These are phyloP conservation scores for Cantharellus cinnabarinus DNA, from an alignment of 768 basidiomycete genomes.

Conservation along the genomic window DNA sequence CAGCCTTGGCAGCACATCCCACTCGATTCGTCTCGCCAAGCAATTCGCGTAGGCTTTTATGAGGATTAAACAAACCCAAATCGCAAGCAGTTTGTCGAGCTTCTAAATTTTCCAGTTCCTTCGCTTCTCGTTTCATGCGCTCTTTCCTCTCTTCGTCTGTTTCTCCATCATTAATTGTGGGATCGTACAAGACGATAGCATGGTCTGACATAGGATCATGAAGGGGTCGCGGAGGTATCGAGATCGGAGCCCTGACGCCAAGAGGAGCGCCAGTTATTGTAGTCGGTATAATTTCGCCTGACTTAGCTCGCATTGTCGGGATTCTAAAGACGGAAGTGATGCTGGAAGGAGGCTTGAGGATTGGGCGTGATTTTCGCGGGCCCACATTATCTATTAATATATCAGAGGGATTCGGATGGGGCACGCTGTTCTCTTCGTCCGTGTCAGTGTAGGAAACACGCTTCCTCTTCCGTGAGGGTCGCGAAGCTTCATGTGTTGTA, in stretches of 20 bases:
- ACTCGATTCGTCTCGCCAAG: conserved; percentile 48
- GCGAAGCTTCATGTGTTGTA: conserved; percentile 25
- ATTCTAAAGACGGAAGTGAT: conserved; percentile 50
- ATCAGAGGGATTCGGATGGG: conserved; percentile 37
- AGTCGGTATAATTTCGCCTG: conserved; percentile 38
- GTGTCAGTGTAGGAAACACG: conserved; percentile 67
- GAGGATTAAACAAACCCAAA: conserved; percentile 59
- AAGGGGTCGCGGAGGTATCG: conserved; percentile 73
- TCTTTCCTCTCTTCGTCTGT: conserved; percentile 69
- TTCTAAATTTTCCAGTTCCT: conserved; percentile 38
- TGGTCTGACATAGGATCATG: conserved; percentile 97
- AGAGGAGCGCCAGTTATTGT: conserved; percentile 50
- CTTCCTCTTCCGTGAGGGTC: conserved; percentile 66
- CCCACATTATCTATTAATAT: conserved; percentile 20
- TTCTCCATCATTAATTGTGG: conserved; percentile 82
- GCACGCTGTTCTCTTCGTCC: conserved; percentile 25
- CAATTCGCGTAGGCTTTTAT: conserved; percentile 70
- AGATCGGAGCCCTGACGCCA: conserved; percentile 64
- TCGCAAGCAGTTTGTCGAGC: conserved; percentile 25
- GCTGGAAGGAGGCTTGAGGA: conserved; percentile 48
- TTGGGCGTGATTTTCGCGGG: conserved; percentile 35
- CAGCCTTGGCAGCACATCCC: conserved; percentile 33
- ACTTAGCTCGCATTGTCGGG: conserved; percentile 56
- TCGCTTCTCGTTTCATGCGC: conserved; percentile 50
- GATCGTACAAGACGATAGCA: conserved; percentile 92